A percentile compares a stretch with the other conserved stretches of the same genome.
Conservation (phyloP, 805 yeast species). For the Nakazawaea siamensis region DNA sequence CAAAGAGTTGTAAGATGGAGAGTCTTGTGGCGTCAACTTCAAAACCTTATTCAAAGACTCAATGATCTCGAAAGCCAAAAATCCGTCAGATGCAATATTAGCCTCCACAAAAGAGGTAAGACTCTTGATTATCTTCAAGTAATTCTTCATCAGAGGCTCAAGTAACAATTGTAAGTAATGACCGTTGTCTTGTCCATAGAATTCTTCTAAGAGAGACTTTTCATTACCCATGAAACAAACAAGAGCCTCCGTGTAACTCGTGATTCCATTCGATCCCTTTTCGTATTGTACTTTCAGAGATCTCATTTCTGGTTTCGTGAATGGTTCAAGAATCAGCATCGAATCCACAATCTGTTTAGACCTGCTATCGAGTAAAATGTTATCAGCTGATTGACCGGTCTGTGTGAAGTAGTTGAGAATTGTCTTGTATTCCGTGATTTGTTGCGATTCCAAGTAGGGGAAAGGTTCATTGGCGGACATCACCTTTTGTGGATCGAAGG, state of each 20-base stretch:
- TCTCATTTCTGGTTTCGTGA: slow-evolving; percentile 30
- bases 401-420: slow-evolving; percentile 38
- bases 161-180: slow-evolving; percentile 22
- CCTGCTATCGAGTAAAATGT: slow-evolving; percentile 34
- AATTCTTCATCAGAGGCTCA: slow-evolving; percentile 27
- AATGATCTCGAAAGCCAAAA: slow-evolving; percentile 50
- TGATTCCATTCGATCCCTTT: slow-evolving; percentile 54
- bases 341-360: slow-evolving; percentile 30
- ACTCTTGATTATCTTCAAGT: slow-evolving; percentile 26
- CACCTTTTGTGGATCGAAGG: slow-evolving; percentile 37
- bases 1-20: slow-evolving; percentile 1
- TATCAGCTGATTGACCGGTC: slow-evolving; percentile 21
- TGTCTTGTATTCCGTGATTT: slow-evolving; percentile 27
- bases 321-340: slow-evolving; percentile 37
- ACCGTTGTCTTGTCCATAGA: slow-evolving; percentile 23
- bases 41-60: slow-evolving; percentile 23
- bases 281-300: slow-evolving; percentile 43
- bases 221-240: slow-evolving; percentile 42
- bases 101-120: slow-evolving; percentile 29
- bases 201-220: slow-evolving; percentile 33
- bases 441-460: slow-evolving; percentile 28
- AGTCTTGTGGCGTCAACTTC: slow-evolving; percentile 2
- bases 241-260: slow-evolving; percentile 43
- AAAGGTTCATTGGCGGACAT: slow-evolving; percentile 31
- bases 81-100: slow-evolving; percentile 38